Evolutionary conservation across 78 protist species (phyloP).

Genomic region (Dictyostelium intermedium): DNA sequence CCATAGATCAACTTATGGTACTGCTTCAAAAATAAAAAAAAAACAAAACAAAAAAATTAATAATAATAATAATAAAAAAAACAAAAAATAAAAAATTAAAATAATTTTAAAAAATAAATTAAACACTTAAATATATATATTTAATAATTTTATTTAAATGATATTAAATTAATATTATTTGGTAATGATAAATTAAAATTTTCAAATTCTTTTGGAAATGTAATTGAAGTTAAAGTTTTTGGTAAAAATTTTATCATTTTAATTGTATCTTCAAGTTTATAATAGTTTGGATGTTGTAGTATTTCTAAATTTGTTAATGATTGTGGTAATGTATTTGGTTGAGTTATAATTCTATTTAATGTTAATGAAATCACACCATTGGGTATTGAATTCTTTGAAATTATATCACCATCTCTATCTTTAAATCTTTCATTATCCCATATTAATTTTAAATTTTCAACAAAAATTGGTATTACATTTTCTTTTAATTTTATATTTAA

Average conservation of each 20-base stretch:
- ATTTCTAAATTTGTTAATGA: not conserved
- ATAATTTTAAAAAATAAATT: too few relatives aligned
- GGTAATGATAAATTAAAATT: not conserved
- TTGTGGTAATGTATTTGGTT: not conserved
- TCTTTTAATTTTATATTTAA: not conserved
- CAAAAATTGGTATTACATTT: not conserved
- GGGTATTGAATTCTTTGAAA: not conserved
- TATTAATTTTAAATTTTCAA: not conserved
- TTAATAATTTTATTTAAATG: too few relatives aligned
- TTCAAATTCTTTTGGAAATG: not conserved
- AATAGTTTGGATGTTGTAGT: not conserved
- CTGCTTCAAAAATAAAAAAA: slow-evolving; percentile 8
- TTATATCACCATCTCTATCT: not conserved
- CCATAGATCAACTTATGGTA: slow-evolving; percentile 29
- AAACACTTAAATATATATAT: too few relatives aligned
- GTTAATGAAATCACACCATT: not conserved
- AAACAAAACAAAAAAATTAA: too few relatives aligned
- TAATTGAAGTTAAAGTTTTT: not conserved
- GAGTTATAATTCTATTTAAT: not conserved
- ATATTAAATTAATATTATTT: not conserved
- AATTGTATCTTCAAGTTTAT: not conserved
- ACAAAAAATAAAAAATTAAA: too few relatives aligned
- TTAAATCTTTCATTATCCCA: not conserved
- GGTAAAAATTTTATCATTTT: not conserved
- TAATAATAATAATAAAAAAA: not conserved